Evolutionary conservation across 208 protist genomes (phyloP).

Genomic region (Histomonas meleagridis): DNA sequence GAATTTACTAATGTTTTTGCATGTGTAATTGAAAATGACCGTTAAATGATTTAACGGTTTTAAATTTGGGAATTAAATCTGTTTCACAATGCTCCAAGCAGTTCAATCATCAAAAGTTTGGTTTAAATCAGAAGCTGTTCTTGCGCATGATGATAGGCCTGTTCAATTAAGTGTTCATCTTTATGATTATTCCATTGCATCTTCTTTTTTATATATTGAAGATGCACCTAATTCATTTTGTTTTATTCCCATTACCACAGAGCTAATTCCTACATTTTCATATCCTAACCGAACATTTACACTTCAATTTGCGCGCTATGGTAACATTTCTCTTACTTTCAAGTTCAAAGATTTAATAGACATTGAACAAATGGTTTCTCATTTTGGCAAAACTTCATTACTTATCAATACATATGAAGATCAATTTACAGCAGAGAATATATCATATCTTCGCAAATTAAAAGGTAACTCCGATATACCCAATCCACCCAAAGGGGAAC

Average conservation of each 20-base stretch:
- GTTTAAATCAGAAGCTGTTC: too few species aligned
- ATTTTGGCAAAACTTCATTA: not conserved
- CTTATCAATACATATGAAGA: not conserved
- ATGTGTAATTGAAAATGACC: too few species aligned
- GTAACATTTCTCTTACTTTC: not conserved
- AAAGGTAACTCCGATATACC: too few species aligned
- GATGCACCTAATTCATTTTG: not conserved
- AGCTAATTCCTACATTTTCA: not conserved
- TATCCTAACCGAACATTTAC: not conserved
- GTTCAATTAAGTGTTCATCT: too few species aligned
- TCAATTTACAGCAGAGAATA: not conserved
- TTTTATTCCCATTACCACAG: not conserved
- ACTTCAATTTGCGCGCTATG: not conserved
- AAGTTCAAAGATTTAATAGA: not conserved
- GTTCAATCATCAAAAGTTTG: too few species aligned
- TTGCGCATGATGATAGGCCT: too few species aligned
- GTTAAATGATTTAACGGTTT: too few species aligned
- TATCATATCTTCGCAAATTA: not conserved
- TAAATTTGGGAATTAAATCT: too few species aligned
- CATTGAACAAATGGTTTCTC: not conserved
- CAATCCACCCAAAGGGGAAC: not conserved
- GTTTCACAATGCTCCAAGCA: too few species aligned
- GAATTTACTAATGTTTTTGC: too few species aligned
- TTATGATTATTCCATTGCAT: too few species aligned
- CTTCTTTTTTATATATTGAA: not conserved